Evolutionary conservation across 2,329 filamentous ascomycete genomes (phyloP), one percentile per base, ranked within the genome.

Genomic region (Fusarium sp.): DNA sequence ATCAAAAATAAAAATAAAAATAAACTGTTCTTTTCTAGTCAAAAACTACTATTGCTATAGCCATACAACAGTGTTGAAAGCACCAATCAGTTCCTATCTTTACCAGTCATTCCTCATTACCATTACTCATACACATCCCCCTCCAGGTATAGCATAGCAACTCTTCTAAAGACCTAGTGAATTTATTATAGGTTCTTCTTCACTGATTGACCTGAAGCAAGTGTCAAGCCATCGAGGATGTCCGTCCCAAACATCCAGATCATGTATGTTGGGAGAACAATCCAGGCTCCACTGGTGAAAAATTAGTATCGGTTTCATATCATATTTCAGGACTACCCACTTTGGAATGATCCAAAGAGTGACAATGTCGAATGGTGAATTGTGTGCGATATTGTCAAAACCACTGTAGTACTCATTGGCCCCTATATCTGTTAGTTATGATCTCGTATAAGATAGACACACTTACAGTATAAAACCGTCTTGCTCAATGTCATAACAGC

Each of bases 401-500:
- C 80, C 84, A 8, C 84, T 85, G 72, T 80, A 88, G 66, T 85
- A 86, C 73, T 89, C 87, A 57, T 87, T 84, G 48, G 85, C 77
- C 85, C 85, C 86, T 88, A 18, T 2, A 4, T 6, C 3, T 7
- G 20, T 63, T 18, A 63, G 47, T 9, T 23, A 3, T 13, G 12
- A 2, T 24, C 20, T 8, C 1, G 13, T 7, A 15, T 8, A 44
- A 2, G 2, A 21, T 2, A 20, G 12, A 3, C 5, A 16, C n/a
- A 82, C 86, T 76, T 67, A 87, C 87, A 88, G 74, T 89, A 89
- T 4, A 89, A 76, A 13, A 84, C 75, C n/a, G 87, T 89, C 83
- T 89, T 89, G 81, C 84, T 87, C 13, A 89, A 70, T 2, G 87
- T 89, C 87, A 89, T 89, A 54, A 89, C 82, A 2, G 85, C 83